Percentiles rank a stretch among this genome's conserved stretches.
These are phyloP conservation scores for Austroboletus festivus DNA, from an alignment of 768 basidiomycete genomes.

Conservation along the genomic window DNA sequence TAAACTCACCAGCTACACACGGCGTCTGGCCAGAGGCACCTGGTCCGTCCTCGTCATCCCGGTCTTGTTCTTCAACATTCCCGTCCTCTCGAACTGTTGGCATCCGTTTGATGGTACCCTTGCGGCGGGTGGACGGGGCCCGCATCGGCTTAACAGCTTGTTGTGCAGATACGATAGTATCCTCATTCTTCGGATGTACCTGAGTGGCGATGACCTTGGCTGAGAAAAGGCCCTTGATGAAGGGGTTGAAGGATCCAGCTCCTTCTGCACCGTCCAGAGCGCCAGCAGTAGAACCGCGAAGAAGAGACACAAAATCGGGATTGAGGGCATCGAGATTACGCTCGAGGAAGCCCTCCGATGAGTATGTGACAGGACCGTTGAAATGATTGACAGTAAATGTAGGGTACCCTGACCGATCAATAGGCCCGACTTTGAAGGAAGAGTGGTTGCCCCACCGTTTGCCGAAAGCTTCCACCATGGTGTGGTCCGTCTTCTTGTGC, in stretches of 20 bases:
- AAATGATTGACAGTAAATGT: slow-evolving; percentile 93
- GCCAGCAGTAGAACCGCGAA: slow-evolving; percentile 54
- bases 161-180: slow-evolving; percentile 92
- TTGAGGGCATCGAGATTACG: slow-evolving; percentile 87
- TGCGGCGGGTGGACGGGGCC: slow-evolving; percentile 83
- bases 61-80: slow-evolving; percentile 44
- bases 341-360: slow-evolving; percentile 85
- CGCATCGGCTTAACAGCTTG: slow-evolving; percentile 94
- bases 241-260: slow-evolving; percentile 83
- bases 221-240: slow-evolving; percentile 87
- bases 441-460: slow-evolving; percentile 95
- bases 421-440: slow-evolving; percentile 78
- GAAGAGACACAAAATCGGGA: slow-evolving; percentile 87
- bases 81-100: slow-evolving; percentile 33
- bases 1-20: slow-evolving; percentile 88
- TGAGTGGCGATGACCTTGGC: slow-evolving; percentile 88
- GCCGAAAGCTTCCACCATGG: slow-evolving; percentile 91
- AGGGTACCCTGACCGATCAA: slow-evolving; percentile 74
- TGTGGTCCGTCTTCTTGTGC: slow-evolving; percentile 88
- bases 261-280: slow-evolving; percentile 53
- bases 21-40: slow-evolving; percentile 40
- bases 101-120: slow-evolving; percentile 62
- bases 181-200: slow-evolving; percentile 88
- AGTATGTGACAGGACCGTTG: slow-evolving; percentile 89
- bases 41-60: slow-evolving; percentile 41